phyloP scores from a whole-genome alignment of 1,139 yeast genomes.

The Pichia sp. region DNA sequence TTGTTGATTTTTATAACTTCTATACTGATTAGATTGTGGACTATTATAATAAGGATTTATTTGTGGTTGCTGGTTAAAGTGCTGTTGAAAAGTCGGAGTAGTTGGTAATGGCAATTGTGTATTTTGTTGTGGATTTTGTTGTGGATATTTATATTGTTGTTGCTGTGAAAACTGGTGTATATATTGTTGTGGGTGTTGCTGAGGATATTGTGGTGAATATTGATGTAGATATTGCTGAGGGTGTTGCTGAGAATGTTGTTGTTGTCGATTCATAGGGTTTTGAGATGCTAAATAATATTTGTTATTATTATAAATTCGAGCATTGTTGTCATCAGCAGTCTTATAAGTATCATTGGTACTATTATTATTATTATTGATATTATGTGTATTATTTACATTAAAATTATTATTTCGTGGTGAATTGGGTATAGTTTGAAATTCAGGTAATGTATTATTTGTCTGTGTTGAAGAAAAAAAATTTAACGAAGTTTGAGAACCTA shows the following conservation, averaged over 20 bases:
- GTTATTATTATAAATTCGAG: neutral
- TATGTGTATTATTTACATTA: neutral
- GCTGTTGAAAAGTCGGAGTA: neutral
- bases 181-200: neutral
- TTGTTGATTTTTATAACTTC: slow-evolving; percentile 1
- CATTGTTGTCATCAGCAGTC: neutral
- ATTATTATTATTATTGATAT: neutral
- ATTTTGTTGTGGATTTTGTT: neutral
- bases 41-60: neutral
- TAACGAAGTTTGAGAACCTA: neutral
- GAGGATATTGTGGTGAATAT: neutral
- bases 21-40: neutral
- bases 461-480: neutral
- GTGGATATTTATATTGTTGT: neutral
- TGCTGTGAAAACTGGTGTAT: neutral
- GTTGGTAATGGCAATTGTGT: neutral
- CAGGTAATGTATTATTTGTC: neutral
- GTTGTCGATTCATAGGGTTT: neutral
- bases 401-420: neutral
- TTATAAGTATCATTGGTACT: neutral
- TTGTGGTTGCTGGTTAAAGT: slow-evolving; percentile 1
- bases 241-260: neutral
- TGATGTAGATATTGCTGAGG: slow-evolving; percentile 4
- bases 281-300: neutral
- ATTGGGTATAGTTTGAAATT: neutral